Percentiles rank a stretch among this genome's conserved stretches.
These are phyloP conservation scores for Chlamydomonas incerta DNA, from an alignment of 139 green algal genomes.

Conservation along the genomic window DNA sequence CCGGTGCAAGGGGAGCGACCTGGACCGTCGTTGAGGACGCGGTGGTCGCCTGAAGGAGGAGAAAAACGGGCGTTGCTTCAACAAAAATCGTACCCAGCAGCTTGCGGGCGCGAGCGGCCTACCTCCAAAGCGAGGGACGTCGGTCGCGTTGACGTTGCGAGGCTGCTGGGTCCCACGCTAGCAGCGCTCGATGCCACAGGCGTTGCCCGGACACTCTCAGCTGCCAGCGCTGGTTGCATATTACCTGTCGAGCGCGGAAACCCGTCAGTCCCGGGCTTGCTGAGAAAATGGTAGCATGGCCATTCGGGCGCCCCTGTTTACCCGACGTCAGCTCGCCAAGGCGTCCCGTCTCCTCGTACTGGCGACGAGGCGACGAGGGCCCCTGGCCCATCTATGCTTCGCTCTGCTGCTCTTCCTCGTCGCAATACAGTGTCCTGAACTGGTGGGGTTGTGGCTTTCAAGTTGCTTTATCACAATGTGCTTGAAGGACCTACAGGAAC, in stretches of 20 bases:
- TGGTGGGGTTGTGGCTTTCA: too few relatives aligned
- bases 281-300: too few relatives aligned
- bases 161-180: not conserved
- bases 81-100: not conserved
- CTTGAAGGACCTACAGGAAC: too few relatives aligned
- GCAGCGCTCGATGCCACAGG: not conserved
- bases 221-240: not conserved
- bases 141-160: conserved; percentile 23
- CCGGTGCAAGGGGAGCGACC: not conserved
- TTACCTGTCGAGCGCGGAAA: not conserved
- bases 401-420: too few relatives aligned
- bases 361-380: conserved; percentile 33
- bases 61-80: not conserved
- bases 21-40: not conserved
- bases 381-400: conserved; percentile 25
- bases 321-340: not conserved
- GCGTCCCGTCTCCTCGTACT: conserved; percentile 39
- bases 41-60: not conserved
- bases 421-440: too few relatives aligned
- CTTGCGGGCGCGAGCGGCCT: not conserved
- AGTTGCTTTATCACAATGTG: too few relatives aligned
- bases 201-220: not conserved
- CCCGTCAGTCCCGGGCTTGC: not conserved
- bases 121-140: conserved; percentile 14
- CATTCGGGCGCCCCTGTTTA: too few relatives aligned